Percentiles rank a stretch among this genome's conserved stretches.
Conservation (phyloP, 1,284 basidiomycete species). For the Macrocystidia cucumis region DNA sequence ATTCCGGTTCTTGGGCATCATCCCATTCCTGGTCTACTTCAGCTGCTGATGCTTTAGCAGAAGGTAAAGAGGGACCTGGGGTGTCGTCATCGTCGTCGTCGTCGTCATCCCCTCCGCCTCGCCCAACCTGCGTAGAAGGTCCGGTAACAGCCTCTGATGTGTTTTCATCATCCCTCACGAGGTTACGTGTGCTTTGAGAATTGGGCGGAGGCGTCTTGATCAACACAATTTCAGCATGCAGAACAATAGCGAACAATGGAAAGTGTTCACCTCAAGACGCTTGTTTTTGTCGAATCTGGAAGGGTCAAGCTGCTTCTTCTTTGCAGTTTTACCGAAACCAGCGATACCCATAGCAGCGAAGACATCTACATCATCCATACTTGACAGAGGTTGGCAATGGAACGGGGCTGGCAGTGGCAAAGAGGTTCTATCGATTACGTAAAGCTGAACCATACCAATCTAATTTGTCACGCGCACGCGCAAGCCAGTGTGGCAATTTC, state of each 20-base stretch:
- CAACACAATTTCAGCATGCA: too few species aligned
- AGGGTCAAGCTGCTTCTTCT: conserved; percentile 61
- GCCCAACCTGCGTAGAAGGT: too few species aligned
- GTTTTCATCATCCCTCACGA: too few species aligned
- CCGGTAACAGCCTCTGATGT: too few species aligned
- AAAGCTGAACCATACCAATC: too few species aligned
- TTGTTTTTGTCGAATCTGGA: conserved; percentile 70
- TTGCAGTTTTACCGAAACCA: conserved; percentile 67
- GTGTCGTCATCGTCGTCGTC: conserved; percentile 18
- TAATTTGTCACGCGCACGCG: conserved; percentile 6
- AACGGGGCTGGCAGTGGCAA: conserved; percentile 1
- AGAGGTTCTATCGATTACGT: too few species aligned
- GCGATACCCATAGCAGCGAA: conserved; percentile 75
- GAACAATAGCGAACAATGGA: too few species aligned
- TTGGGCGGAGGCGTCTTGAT: too few species aligned
- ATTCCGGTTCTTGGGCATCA: conserved; percentile 49
- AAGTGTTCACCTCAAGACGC: conserved; percentile 35
- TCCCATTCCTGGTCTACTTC: conserved; percentile 26
- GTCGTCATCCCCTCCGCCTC: too few species aligned
- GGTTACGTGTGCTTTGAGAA: too few species aligned
- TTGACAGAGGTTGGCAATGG: conserved; percentile 9
- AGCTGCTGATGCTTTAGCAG: too few species aligned
- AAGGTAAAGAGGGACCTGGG: conserved; percentile 19
- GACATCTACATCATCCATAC: conserved; percentile 62
- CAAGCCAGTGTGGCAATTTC: too few species aligned